Conservation (phyloP, 805 yeast genomes). For the Jamesozyma lodderae region DNA sequence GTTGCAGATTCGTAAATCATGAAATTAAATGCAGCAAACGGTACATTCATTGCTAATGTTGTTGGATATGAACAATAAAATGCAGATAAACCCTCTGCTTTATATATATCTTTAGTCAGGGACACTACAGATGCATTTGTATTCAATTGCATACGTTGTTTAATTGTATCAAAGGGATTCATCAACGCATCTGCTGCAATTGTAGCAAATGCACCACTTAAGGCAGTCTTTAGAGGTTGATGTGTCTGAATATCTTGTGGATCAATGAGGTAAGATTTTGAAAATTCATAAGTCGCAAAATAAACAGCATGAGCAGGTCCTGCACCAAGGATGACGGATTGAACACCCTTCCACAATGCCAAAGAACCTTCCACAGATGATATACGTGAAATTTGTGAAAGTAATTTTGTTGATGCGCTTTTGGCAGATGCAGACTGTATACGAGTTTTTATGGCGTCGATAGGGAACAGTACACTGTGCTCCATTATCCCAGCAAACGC, state of each 20-base stretch:
- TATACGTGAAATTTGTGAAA: slow-evolving; percentile 63
- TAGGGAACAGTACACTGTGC: slow-evolving; percentile 93
- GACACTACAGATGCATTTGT: slow-evolving; percentile 20
- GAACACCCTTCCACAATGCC: slow-evolving; percentile 89
- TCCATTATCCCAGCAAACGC: slow-evolving; percentile 99
- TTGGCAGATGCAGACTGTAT: slow-evolving; percentile 50
- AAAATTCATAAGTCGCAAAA: slow-evolving; percentile 84
- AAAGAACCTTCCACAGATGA: slow-evolving; percentile 81
- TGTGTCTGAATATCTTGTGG: slow-evolving; percentile 32
- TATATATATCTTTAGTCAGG: slow-evolving; percentile 38
- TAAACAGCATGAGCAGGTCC: slow-evolving; percentile 99
- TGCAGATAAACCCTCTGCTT: slow-evolving; percentile 61
- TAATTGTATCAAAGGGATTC: slow-evolving; percentile 95
- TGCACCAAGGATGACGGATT: slow-evolving; percentile 90
- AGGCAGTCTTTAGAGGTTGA: slow-evolving; percentile 75
- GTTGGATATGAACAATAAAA: slow-evolving; percentile 93
- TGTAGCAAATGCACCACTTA: slow-evolving; percentile 88
- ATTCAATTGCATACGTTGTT: slow-evolving; percentile 82
- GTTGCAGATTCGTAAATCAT: slow-evolving; percentile 83
- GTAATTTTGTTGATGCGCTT: slow-evolving; percentile 30
- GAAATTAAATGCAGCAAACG: slow-evolving; percentile 90
- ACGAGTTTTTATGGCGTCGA: slow-evolving; percentile 92
- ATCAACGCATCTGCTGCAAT: slow-evolving; percentile 89
- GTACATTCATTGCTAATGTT: slow-evolving; percentile 82
- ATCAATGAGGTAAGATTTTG: slow-evolving; percentile 35